phyloP scores from a whole-genome alignment of 2,329 filamentous ascomycete genomes.

The Aspergillus ibericus region DNA sequence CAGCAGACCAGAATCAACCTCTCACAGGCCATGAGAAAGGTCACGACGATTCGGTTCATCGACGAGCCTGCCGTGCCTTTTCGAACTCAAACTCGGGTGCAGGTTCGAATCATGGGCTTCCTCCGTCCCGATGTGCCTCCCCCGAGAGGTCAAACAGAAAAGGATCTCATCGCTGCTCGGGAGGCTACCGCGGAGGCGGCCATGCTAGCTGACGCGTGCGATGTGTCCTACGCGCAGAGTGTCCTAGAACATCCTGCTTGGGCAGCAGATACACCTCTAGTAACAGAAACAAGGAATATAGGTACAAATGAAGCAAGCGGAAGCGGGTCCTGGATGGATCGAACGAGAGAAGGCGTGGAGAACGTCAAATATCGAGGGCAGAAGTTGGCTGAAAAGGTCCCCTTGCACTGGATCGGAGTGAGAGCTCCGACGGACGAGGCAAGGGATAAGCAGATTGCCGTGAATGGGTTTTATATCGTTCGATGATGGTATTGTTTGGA shows the following conservation, averaged over 20 bases:
- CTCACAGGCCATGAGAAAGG: conserved; percentile 52
- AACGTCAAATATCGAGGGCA: conserved; percentile 54
- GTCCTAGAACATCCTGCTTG: conserved; percentile 43
- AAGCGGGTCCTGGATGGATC: conserved; percentile 34
- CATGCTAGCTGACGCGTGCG: conserved; percentile 40
- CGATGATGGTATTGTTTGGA: conserved; percentile 6
- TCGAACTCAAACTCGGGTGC: conserved; percentile 34
- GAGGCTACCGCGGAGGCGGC: conserved; percentile 36
- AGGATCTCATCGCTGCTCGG: conserved; percentile 37
- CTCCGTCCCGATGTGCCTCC: conserved; percentile 44
- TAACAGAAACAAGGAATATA: neutral
- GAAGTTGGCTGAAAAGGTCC: conserved; percentile 58
- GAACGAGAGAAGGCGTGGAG: conserved; percentile 49
- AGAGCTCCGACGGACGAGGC: conserved; percentile 47
- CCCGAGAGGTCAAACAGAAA: conserved; percentile 5
- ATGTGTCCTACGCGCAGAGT: conserved; percentile 37
- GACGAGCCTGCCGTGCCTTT: conserved; percentile 21
- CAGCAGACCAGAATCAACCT: conserved; percentile 50
- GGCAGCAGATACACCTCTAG: conserved; percentile 29
- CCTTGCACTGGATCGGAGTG: conserved; percentile 60
- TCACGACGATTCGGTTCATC: conserved; percentile 38
- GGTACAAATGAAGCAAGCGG: neutral
- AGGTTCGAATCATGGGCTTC: conserved; percentile 62
- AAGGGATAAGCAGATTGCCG: conserved; percentile 46
- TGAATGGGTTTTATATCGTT: conserved; percentile 43